Conservation (phyloP, 2,329 filamentous ascomycete genomes). For the Colletotrichum karsti region DNA sequence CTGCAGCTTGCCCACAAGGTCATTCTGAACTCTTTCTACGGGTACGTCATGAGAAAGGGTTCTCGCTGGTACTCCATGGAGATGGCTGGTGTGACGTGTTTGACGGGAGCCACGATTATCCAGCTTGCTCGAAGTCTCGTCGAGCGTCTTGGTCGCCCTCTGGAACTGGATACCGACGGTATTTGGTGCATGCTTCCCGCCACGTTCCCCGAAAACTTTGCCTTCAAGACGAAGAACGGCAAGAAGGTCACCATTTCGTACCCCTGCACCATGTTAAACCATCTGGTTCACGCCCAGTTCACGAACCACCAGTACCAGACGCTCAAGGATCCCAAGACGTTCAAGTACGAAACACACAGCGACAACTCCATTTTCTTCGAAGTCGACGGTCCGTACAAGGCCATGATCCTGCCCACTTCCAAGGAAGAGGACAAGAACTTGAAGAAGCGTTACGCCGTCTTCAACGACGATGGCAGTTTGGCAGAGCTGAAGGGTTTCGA, state of each 20-base stretch:
- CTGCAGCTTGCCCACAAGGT: slow-evolving; percentile 98
- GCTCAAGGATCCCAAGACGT: slow-evolving; percentile 78
- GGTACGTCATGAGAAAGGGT: slow-evolving; percentile 99
- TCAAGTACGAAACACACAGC: slow-evolving; percentile 95
- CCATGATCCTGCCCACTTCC: slow-evolving; percentile 96
- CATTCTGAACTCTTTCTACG: slow-evolving; percentile 98
- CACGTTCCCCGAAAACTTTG: slow-evolving; percentile 95
- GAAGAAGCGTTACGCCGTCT: slow-evolving; percentile 99
- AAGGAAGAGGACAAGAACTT: slow-evolving; percentile 99
- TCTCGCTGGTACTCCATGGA: slow-evolving; percentile 99
- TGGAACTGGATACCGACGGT: slow-evolving; percentile 97
- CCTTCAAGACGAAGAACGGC: slow-evolving; percentile 92
- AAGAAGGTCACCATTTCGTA: slow-evolving; percentile 98
- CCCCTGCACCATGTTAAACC: slow-evolving; percentile 98
- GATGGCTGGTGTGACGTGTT: slow-evolving; percentile 97
- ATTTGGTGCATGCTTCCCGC: slow-evolving; percentile 99
- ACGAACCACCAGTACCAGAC: slow-evolving; percentile 99
- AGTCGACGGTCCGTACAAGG: slow-evolving; percentile 95
- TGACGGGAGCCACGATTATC: slow-evolving; percentile 96
- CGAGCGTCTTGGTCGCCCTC: slow-evolving; percentile 88
- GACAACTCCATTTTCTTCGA: slow-evolving; percentile 99
- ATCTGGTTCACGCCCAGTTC: slow-evolving; percentile 92
- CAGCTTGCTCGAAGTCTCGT: slow-evolving; percentile 94
- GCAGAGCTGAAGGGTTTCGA: slow-evolving; percentile 98
- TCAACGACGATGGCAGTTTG: slow-evolving; percentile 96